Evolutionary conservation across 352 stramenopile species (phyloP), one percentile per base, ranked within the genome.

Genomic region (Phytophthora cajani): DNA sequence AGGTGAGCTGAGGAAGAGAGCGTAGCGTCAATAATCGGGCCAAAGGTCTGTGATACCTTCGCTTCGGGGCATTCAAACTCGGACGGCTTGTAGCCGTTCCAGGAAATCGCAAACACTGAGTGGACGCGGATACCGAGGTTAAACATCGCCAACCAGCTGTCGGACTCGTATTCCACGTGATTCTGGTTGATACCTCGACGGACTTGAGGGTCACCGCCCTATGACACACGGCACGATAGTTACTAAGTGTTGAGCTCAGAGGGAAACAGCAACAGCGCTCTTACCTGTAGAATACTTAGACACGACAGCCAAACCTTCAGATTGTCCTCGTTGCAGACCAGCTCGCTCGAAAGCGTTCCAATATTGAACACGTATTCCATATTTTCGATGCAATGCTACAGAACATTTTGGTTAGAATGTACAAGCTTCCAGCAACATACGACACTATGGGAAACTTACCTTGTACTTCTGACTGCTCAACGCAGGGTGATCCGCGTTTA

Each of bases 401-500:
- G n/a, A 9, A 53, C 19, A 16, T 17, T 16, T 30, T 55, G 14
- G 23, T 36, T 19, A 55, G 49, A 55, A 55, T 3, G 14, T 25
- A 36, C 30, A 49, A 49, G 42, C 11, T 17, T 36, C 21, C 16
- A 5, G 49, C 1, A 36, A 21, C 1, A 36, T 55, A 32, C 6
- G 49, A 27, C 16, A 64, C 16, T n/a, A 23, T 17, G 40, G 5
- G 16, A 12, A 46, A 4, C 71, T 58, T 71, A 94, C 86, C 86
- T 95, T 96, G 74, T 96, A 96, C 71, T 96, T 96, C 46, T 94
- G 89, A 66, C 82, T 93, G 54, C 80, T 90, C 12, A 96, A 62
- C 4, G 86, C 87, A 46, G 86, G 69, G 58, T 94, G 87, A n/a
- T 96, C 87, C 27, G 89, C 81, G 44, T 92, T 92, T 12, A 96